A percentile compares a stretch with the other conserved stretches of the same genome.
Evolutionary conservation across 108 stramenopile genomes (phyloP).

Genomic region (Nitzschia palea): DNA sequence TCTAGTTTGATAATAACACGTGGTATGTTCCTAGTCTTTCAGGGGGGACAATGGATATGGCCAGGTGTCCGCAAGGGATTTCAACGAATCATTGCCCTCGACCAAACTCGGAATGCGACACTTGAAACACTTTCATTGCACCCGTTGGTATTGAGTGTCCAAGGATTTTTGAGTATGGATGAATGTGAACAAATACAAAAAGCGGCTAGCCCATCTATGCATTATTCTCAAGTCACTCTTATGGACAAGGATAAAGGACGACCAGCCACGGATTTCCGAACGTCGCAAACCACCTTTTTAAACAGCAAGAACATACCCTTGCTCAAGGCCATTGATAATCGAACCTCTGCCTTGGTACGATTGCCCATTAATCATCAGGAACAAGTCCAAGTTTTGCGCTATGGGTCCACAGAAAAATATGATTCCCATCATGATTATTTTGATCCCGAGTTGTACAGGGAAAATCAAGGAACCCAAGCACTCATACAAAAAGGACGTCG

Average conservation of each 20-base stretch:
- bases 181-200: constrained; percentile 83
- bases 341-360: constrained; percentile 66
- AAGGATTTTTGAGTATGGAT: constrained; percentile 66
- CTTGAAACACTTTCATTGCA: constrained; percentile 55
- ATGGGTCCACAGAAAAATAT: constrained; percentile 60
- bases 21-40: constrained; percentile 52
- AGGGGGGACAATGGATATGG: constrained; percentile 75
- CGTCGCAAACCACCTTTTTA: constrained; percentile 78
- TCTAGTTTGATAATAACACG: not conserved
- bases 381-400: constrained; percentile 69
- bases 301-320: constrained; percentile 30
- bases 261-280: constrained; percentile 86
- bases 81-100: constrained; percentile 37
- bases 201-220: constrained; percentile 69
- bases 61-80: constrained; percentile 72
- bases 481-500: constrained; percentile 54
- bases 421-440: constrained; percentile 84
- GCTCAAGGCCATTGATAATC: constrained; percentile 46
- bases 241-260: constrained; percentile 87
- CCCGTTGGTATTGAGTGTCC: constrained; percentile 65
- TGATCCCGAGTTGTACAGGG: constrained; percentile 48
- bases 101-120: constrained; percentile 4
- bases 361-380: constrained; percentile 73
- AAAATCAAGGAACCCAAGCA: constrained; percentile 31
- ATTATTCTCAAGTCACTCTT: constrained; percentile 69